These are phyloP conservation scores for Solanum chmielewskii DNA, from an alignment of 257 asterid species.

Conservation along the genomic window DNA sequence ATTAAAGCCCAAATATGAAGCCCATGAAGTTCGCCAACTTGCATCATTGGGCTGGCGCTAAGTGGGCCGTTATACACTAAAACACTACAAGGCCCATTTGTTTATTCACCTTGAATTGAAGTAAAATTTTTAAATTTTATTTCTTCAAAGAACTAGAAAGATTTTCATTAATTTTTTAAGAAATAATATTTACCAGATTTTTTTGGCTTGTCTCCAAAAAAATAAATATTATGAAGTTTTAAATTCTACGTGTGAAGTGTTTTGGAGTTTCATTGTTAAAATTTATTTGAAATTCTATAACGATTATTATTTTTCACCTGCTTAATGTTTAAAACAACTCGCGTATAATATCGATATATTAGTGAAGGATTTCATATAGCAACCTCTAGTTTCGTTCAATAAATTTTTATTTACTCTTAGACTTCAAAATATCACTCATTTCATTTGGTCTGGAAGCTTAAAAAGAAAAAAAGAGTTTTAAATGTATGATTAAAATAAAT, in stretches of 20 bases:
- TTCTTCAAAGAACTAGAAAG: not conserved
- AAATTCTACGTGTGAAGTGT: not conserved
- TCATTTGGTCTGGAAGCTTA: not conserved
- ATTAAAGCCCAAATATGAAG: not conserved
- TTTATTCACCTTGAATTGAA: not conserved
- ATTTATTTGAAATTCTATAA: too few species aligned
- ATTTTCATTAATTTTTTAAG: too few species aligned
- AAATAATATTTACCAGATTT: not conserved
- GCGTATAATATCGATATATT: not conserved
- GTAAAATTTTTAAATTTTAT: not conserved
- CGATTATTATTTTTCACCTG: not conserved
- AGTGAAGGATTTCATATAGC: not conserved
- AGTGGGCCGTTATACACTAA: not conserved
- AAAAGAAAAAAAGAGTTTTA: not conserved
- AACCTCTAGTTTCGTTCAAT: not conserved
- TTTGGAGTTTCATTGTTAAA: accelerated
- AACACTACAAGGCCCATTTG: not conserved
- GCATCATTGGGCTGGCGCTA: not conserved
- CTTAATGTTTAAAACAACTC: too few species aligned
- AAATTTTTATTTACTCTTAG: not conserved
- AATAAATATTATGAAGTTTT: not conserved
- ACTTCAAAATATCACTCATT: not conserved
- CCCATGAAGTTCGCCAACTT: not conserved
- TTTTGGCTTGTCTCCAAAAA: not conserved
- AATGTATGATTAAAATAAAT: too few species aligned